Conservation (phyloP, 169 alveolate species). For the Plasmodium gonderi region DNA sequence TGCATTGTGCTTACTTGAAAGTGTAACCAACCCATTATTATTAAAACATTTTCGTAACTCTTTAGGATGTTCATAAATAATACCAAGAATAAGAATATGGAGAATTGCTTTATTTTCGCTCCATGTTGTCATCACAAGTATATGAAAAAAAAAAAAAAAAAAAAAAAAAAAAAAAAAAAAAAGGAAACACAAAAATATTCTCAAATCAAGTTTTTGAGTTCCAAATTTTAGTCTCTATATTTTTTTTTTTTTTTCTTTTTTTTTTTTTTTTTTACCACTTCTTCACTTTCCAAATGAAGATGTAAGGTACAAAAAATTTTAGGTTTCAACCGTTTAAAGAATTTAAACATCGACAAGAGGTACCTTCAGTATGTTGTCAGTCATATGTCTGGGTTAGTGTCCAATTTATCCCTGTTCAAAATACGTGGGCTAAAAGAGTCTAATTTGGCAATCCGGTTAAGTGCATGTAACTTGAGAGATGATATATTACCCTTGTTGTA, state of each 20-base stretch:
- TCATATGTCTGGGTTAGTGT: slow-evolving; percentile 55
- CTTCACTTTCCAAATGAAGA: neutral
- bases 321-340: slow-evolving; percentile 9
- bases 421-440: too few species aligned
- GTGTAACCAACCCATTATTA: neutral
- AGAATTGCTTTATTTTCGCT: slow-evolving; percentile 41
- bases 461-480: too few species aligned
- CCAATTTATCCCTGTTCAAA: neutral
- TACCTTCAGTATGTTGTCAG: slow-evolving; percentile 13
- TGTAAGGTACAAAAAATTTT: slow-evolving; percentile 33
- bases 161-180: too few species aligned
- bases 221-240: too few species aligned
- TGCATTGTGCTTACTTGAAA: too few species aligned
- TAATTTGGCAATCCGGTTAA: too few species aligned
- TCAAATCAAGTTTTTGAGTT: too few species aligned
- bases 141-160: neutral
- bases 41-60: neutral
- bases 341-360: slow-evolving; percentile 1
- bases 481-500: too few species aligned
- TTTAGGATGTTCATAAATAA: slow-evolving; percentile 25
- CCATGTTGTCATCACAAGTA: slow-evolving; percentile 55
- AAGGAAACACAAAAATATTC: too few species aligned
- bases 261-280: neutral
- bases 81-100: neutral
- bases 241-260: neutral